Conservation (phyloP, 441 rosid species). For the Aleurites moluccanus region DNA sequence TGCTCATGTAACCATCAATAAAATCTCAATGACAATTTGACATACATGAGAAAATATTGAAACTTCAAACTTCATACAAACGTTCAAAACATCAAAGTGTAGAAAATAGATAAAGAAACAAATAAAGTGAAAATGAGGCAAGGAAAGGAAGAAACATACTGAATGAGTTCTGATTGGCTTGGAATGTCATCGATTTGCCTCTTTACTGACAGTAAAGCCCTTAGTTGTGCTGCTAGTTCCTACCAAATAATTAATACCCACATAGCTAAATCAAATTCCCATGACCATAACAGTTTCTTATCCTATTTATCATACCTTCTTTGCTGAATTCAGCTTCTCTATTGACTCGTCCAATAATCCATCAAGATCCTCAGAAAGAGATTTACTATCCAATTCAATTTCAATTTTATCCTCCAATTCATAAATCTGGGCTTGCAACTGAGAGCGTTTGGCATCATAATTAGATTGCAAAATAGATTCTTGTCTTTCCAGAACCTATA, state of each 20-base stretch:
- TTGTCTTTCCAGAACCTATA: conserved; percentile 50
- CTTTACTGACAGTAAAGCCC: conserved; percentile 55
- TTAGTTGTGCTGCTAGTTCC: conserved; percentile 65
- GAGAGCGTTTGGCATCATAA: conserved; percentile 39
- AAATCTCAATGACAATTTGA: not conserved
- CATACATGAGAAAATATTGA: not conserved
- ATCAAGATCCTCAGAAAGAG: conserved; percentile 40
- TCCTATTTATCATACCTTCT: conserved; percentile 45
- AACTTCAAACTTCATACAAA: not conserved
- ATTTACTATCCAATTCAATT: conserved; percentile 35
- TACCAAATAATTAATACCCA: conserved; percentile 23
- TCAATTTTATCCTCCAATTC: conserved; percentile 50
- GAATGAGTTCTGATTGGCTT: conserved; percentile 70
- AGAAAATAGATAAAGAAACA: not conserved
- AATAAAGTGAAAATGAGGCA: not conserved
- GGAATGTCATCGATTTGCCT: conserved; percentile 68
- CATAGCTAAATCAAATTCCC: not conserved
- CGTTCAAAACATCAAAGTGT: not conserved
- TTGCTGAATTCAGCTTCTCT: conserved; percentile 48
- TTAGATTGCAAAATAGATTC: conserved; percentile 45
- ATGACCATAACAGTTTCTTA: no score
- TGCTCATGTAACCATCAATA: not conserved
- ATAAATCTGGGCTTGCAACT: conserved; percentile 44
- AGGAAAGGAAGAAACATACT: conserved; percentile 44
- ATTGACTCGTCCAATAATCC: conserved; percentile 38